A percentile compares a stretch with the other conserved stretches of the same genome.
Conservation (phyloP, 345 rosid genomes). For the Durio zibethinus region DNA sequence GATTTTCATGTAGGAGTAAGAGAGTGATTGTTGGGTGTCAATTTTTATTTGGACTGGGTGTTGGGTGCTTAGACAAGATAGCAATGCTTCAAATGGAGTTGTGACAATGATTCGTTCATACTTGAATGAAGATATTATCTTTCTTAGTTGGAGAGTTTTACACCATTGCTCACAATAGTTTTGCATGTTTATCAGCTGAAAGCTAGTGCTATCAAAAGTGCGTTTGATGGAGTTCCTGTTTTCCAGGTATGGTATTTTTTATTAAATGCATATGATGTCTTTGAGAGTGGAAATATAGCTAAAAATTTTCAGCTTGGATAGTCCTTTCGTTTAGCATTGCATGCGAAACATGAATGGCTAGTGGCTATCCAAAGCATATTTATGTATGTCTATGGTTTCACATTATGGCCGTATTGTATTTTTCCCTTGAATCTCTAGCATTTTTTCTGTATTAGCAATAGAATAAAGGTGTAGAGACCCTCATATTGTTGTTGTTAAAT, state of each 20-base stretch:
- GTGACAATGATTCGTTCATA: neutral
- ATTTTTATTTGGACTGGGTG: neutral
- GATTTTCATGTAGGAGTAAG: neutral
- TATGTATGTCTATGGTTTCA: neutral
- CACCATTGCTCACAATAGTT: constrained; percentile 6
- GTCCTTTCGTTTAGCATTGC: neutral
- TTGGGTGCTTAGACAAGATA: neutral
- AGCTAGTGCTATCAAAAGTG: constrained; percentile 45
- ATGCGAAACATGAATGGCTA: neutral
- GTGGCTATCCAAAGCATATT: neutral
- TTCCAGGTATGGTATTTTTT: constrained; percentile 60
- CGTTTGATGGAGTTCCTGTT: constrained; percentile 96
- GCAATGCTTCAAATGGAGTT: neutral
- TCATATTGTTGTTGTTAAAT: neutral
- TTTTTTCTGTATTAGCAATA: neutral
- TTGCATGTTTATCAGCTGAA: constrained; percentile 51
- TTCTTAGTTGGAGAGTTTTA: neutral
- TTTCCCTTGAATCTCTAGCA: neutral
- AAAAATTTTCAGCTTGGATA: neutral
- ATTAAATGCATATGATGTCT: neutral
- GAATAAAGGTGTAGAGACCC: neutral
- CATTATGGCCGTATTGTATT: neutral
- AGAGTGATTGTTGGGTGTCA: neutral
- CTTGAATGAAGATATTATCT: neutral
- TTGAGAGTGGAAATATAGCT: neutral